phyloP scores from a whole-genome alignment of 2,329 filamentous ascomycete genomes.

The Ophiosphaerella herpotricha region DNA sequence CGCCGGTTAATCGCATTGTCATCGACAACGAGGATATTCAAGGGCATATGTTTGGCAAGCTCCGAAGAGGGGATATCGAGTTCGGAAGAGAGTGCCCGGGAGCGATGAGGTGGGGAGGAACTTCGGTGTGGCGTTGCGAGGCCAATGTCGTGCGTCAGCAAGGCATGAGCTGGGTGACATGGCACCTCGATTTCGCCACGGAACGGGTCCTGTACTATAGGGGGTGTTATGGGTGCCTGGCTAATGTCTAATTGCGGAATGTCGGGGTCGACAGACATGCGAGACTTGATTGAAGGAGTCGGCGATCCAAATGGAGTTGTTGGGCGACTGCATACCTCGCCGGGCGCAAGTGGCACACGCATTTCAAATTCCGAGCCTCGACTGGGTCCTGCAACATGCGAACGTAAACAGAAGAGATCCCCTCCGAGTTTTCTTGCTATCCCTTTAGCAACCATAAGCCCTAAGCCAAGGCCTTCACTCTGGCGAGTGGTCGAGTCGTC shows the following conservation, averaged over 20 bases:
- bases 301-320: slow-evolving; percentile 56
- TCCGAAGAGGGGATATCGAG: slow-evolving; percentile 17
- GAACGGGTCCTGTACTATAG: slow-evolving; percentile 28
- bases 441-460: slow-evolving; percentile 73
- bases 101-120: slow-evolving; percentile 32
- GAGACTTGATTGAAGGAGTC: slow-evolving; percentile 42
- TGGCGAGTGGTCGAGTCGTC: slow-evolving; percentile 69
- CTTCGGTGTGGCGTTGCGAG: slow-evolving; percentile 36
- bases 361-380: slow-evolving; percentile 72
- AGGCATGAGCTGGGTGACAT: slow-evolving; percentile 15
- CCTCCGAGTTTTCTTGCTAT: slow-evolving; percentile 71
- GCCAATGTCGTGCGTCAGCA: slow-evolving; percentile 13
- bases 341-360: slow-evolving; percentile 63
- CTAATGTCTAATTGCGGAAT: slow-evolving; percentile 17
- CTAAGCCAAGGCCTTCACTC: slow-evolving; percentile 70
- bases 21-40: slow-evolving; percentile 72
- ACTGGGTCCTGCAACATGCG: slow-evolving; percentile 63
- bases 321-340: slow-evolving; percentile 56
- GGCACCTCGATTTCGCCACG: slow-evolving; percentile 20
- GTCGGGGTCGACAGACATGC: slow-evolving; percentile 37
- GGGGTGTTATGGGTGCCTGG: slow-evolving; percentile 35
- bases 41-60: slow-evolving; percentile 64
- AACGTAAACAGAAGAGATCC: slow-evolving; percentile 67
- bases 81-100: slow-evolving; percentile 28
- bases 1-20: slow-evolving; percentile 75